Evolutionary conservation across 257 asterid genomes (phyloP).

Genomic region (Haberlea rhodopensis): DNA sequence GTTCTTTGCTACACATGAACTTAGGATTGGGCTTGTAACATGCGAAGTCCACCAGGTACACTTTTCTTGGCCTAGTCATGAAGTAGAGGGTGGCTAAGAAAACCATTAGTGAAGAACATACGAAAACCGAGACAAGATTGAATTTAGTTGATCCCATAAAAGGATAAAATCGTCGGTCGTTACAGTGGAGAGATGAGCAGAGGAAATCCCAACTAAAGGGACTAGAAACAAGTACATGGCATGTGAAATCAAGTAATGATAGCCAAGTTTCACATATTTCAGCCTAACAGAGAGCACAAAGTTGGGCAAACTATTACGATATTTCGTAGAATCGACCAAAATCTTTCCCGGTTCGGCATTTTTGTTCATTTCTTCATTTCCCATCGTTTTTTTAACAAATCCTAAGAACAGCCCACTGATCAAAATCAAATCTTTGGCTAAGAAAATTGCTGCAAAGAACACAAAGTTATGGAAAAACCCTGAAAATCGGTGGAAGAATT

Average conservation of each 20-base stretch:
- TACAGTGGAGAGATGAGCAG: constrained; percentile 13
- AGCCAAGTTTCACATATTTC: constrained; percentile 37
- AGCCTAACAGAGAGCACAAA: constrained; percentile 29
- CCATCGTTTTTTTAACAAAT: too few relatives aligned
- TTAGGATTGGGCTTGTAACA: constrained; percentile 21
- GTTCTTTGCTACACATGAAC: constrained; percentile 22
- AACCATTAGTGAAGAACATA: constrained; percentile 19
- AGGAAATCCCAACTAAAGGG: constrained; percentile 4
- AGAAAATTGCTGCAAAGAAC: too few relatives aligned
- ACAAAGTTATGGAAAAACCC: too few relatives aligned
- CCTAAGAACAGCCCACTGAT: too few relatives aligned
- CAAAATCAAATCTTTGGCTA: too few relatives aligned
- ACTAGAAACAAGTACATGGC: constrained; percentile 26
- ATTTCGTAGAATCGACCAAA: too few relatives aligned
- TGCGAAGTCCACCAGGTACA: constrained; percentile 25
- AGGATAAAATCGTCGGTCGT: constrained; percentile 14
- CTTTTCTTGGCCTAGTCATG: constrained; percentile 24
- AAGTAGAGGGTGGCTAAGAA: constrained; percentile 21
- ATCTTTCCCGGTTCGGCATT: too few relatives aligned
- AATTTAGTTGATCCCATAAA: constrained; percentile 19
- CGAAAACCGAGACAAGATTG: constrained; percentile 16
- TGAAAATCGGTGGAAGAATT: too few relatives aligned
- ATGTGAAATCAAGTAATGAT: constrained; percentile 26
- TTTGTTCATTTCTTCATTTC: too few relatives aligned
- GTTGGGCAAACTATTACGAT: too few relatives aligned